phyloP scores from a whole-genome alignment of 768 basidiomycete genomes.

The Rossbeevera mucosa region DNA sequence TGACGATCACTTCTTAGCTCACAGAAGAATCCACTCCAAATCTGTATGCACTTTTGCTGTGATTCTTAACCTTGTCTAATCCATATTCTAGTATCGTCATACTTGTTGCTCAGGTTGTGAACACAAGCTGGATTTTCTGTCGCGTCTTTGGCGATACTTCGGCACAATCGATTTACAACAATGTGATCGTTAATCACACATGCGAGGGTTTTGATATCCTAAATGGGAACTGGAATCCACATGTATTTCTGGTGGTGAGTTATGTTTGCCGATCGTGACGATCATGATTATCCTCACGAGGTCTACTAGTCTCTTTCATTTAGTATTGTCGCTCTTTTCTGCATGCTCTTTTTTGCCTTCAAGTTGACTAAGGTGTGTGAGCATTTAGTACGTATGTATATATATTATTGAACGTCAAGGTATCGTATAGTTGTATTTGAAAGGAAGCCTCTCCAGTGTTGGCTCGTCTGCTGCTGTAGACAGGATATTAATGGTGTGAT shows the following conservation, averaged over 20 bases:
- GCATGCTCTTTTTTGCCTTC: constrained; percentile 37
- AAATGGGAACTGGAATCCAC: constrained; percentile 39
- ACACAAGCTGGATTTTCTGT: constrained; percentile 45
- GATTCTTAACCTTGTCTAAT: background rate
- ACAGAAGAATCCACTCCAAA: constrained; percentile 51
- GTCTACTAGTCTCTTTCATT: constrained; percentile 35
- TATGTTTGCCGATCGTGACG: background rate
- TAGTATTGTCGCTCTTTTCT: constrained; percentile 35
- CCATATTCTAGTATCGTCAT: constrained; percentile 27
- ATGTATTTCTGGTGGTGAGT: constrained; percentile 32
- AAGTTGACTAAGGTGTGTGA: constrained; percentile 39
- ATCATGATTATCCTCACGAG: constrained; percentile 1
- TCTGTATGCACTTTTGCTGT: constrained; percentile 28
- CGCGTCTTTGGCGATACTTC: constrained; percentile 34
- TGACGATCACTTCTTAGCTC: constrained; percentile 31
- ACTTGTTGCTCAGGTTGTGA: constrained; percentile 43
- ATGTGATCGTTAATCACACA: constrained; percentile 32
- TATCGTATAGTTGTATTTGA: constrained; percentile 37
- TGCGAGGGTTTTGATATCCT: constrained; percentile 42
- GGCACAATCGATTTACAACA: constrained; percentile 32
- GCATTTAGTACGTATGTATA: background rate
- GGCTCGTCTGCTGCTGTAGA: constrained; percentile 43
- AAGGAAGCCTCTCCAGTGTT: constrained; percentile 44
- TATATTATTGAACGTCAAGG: background rate
- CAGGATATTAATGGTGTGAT: constrained; percentile 43